These are phyloP conservation scores for Podosphaera xanthii DNA, from an alignment of 2,329 filamentous ascomycete genomes.

Conservation along the genomic window DNA sequence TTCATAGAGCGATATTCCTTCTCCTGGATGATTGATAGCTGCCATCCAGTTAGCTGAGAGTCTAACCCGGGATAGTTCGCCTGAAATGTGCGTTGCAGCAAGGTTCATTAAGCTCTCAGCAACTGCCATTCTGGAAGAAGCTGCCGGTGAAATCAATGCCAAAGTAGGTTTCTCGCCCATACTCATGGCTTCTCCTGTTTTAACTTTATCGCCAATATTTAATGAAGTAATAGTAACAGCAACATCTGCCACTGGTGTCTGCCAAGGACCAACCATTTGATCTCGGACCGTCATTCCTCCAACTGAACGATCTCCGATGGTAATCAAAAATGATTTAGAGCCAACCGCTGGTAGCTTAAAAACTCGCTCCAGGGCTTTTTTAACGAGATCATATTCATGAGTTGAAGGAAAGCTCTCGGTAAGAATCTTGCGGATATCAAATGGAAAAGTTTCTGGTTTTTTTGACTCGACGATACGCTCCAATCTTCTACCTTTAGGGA, in stretches of 20 bases:
- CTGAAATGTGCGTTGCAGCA: conserved; percentile 45
- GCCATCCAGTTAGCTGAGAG: conserved; percentile 99
- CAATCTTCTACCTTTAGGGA: conserved; percentile 70
- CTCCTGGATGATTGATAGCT: conserved; percentile 77
- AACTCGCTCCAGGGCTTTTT: conserved; percentile 55
- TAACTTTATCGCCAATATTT: conserved; percentile 37
- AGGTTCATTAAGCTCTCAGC: conserved; percentile 86
- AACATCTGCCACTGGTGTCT: conserved; percentile 80
- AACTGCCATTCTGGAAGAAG: conserved; percentile 90
- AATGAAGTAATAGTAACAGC: conserved; percentile 77
- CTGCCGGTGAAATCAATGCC: conserved; percentile 69
- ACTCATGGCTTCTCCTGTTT: conserved; percentile 84
- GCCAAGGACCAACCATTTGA: conserved; percentile 94
- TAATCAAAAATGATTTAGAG: conserved; percentile 95
- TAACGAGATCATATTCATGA: conserved; percentile 21
- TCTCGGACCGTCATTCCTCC: conserved; percentile 74
- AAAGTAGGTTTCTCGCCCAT: conserved; percentile 85
- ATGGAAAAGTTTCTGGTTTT: conserved; percentile 41
- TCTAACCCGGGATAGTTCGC: conserved; percentile 46
- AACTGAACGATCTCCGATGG: conserved; percentile 80
- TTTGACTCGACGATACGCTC: conserved; percentile 50
- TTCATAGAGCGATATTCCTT: conserved; percentile 80
- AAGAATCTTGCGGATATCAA: conserved; percentile 46
- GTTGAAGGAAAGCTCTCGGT: conserved; percentile 25
- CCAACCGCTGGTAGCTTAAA: conserved; percentile 72